A percentile compares a stretch with the other conserved stretches of the same genome.
These are phyloP conservation scores for Oryza punctata DNA, from an alignment of 176 grass and related monocot species.

Conservation along the genomic window DNA sequence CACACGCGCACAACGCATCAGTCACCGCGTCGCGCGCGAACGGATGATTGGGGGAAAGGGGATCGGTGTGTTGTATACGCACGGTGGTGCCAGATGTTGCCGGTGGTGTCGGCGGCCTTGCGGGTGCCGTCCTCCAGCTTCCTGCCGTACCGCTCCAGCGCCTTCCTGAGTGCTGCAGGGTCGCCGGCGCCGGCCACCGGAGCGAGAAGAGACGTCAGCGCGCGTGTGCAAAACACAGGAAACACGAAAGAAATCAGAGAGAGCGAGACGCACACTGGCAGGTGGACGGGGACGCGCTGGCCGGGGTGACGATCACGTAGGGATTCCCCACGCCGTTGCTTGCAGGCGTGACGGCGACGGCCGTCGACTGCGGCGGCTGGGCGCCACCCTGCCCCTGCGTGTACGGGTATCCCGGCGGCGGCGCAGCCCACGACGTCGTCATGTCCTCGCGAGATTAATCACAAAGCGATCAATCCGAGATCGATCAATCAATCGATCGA, in stretches of 20 bases:
- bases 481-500: not conserved
- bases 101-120: conserved; percentile 62
- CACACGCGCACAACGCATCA: too few relatives aligned
- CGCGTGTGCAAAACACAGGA: not conserved
- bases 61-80: not conserved
- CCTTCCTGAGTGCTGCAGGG: conserved; percentile 44
- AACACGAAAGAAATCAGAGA: not conserved
- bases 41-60: not conserved
- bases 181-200: not conserved
- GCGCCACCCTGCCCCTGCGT: not conserved
- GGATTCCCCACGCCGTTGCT: conserved; percentile 54
- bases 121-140: conserved; percentile 60
- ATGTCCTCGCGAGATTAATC: conserved; percentile 4
- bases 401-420: conserved; percentile 33
- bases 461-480: not conserved
- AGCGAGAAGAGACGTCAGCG: not conserved
- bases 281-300: conserved; percentile 32
- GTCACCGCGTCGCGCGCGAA: not conserved
- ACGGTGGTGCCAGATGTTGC: conserved; percentile 85
- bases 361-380: conserved; percentile 37
- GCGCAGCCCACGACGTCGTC: conserved; percentile 25
- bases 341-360: conserved; percentile 35
- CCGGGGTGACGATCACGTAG: conserved; percentile 64
- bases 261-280: conserved; percentile 43
- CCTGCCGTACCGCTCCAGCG: conserved; percentile 64